These are phyloP conservation scores for Macaranga tanarius DNA, from an alignment of 441 rosid genomes.

Conservation along the genomic window DNA sequence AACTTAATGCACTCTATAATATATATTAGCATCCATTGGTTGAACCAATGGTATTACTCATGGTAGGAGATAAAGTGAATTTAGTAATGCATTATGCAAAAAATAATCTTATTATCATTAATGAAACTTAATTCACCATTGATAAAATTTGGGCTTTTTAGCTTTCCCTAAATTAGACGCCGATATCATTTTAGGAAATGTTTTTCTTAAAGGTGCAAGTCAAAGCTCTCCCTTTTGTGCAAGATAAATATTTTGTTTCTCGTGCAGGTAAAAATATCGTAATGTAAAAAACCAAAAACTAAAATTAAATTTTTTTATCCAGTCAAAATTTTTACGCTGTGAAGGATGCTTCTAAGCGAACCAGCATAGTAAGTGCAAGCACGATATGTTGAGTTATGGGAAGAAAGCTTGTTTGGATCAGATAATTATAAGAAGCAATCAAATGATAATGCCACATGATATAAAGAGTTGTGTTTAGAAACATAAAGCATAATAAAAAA, in stretches of 20 bases:
- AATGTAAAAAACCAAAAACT: not conserved
- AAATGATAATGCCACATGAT: too few species aligned
- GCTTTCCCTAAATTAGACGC: not conserved
- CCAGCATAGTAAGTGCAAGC: not conserved
- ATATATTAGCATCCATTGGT: too few species aligned
- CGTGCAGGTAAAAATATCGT: not conserved
- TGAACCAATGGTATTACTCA: not conserved
- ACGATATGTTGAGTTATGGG: not conserved
- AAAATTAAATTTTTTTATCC: not conserved
- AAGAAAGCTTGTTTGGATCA: not conserved
- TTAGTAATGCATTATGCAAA: not conserved
- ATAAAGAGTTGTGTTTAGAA: too few species aligned
- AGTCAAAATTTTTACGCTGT: not conserved
- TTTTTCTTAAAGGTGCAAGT: not conserved
- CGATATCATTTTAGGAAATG: not conserved
- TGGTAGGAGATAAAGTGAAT: not conserved
- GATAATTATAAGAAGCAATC: too few species aligned
- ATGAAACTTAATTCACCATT: not conserved
- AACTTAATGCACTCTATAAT: too few species aligned
- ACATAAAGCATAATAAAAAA: too few species aligned
- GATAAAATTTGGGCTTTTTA: not conserved
- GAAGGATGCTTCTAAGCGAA: not conserved
- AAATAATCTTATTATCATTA: not conserved
- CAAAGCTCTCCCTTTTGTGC: not conserved
- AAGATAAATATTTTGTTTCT: not conserved